These are phyloP conservation scores for Trypanosoma avium DNA, from an alignment of 208 protist species.

Conservation along the genomic window DNA sequence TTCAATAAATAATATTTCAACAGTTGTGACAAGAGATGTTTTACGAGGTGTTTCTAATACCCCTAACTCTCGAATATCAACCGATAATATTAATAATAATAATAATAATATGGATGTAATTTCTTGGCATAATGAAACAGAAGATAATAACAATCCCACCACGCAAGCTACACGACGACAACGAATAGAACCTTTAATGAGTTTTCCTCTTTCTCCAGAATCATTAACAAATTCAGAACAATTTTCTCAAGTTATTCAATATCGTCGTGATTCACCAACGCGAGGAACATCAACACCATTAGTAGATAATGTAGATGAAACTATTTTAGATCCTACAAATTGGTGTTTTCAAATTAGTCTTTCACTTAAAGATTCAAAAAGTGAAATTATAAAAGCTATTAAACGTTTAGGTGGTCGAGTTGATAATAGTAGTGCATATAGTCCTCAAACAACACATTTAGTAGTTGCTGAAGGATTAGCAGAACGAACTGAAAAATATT, in stretches of 20 bases:
- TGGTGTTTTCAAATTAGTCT: slow-evolving; percentile 78
- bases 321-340: neutral
- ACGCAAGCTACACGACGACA: neutral
- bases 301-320: neutral
- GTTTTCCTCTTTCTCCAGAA: neutral
- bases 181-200: neutral
- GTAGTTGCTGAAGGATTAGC: slow-evolving; percentile 61
- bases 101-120: neutral
- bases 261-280: slow-evolving; percentile 10
- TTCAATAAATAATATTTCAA: neutral
- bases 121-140: neutral
- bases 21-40: slow-evolving; percentile 8
- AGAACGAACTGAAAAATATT: slow-evolving; percentile 79
- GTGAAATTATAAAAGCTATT: slow-evolving; percentile 41
- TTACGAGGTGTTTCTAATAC: neutral
- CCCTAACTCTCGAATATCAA: neutral
- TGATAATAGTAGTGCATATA: slow-evolving; percentile 44
- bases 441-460: slow-evolving; percentile 45
- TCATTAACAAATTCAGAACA: neutral
- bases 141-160: neutral
- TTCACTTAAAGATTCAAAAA: slow-evolving; percentile 39
- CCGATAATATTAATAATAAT: neutral
- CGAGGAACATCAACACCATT: neutral
- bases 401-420: slow-evolving; percentile 43
- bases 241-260: slow-evolving; percentile 26